These are phyloP conservation scores for Phoma sp. DNA, from an alignment of 2,329 filamentous ascomycete species.

Conservation along the genomic window DNA sequence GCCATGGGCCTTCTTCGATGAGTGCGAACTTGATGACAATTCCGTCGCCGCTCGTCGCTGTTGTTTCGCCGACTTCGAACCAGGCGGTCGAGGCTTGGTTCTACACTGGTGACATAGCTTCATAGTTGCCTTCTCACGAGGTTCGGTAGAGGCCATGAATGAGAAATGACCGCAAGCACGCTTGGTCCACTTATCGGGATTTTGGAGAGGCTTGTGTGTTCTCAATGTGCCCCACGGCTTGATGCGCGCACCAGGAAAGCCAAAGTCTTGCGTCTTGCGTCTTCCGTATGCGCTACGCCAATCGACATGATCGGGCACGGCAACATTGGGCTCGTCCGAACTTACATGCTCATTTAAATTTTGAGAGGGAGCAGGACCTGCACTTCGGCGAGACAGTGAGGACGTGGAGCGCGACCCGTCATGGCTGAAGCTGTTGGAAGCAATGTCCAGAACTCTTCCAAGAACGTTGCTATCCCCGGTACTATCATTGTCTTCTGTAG, in stretches of 20 bases:
- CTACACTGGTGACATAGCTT: slow-evolving; percentile 31
- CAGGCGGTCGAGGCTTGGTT: slow-evolving; percentile 13
- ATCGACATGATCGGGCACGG: slow-evolving; percentile 37
- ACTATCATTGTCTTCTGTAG: too few relatives aligned
- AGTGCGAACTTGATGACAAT: slow-evolving; percentile 18
- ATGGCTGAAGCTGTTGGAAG: slow-evolving; percentile 28
- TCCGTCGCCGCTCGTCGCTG: slow-evolving; percentile 19
- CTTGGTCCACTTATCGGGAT: slow-evolving; percentile 36
- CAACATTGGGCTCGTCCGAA: slow-evolving; percentile 18
- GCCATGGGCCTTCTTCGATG: slow-evolving; percentile 5
- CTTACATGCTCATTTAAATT: background rate
- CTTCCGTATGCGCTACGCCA: slow-evolving; percentile 40
- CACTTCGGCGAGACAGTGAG: slow-evolving; percentile 9
- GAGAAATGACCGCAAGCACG: slow-evolving; percentile 41
- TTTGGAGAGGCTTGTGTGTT: slow-evolving; percentile 22
- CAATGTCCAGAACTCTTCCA: slow-evolving; percentile 12
- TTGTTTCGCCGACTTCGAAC: slow-evolving; percentile 5
- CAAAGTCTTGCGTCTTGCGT: slow-evolving; percentile 42
- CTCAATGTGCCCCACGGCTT: slow-evolving; percentile 24
- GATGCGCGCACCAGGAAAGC: slow-evolving; percentile 42
- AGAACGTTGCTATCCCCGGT: background rate
- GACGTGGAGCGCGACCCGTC: slow-evolving; percentile 30
- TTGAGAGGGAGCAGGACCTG: background rate
- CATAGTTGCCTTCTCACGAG: slow-evolving; percentile 21
- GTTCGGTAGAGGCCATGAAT: slow-evolving; percentile 19